phyloP scores from a whole-genome alignment of 306 rosid species.

The Lablab purpureus region DNA sequence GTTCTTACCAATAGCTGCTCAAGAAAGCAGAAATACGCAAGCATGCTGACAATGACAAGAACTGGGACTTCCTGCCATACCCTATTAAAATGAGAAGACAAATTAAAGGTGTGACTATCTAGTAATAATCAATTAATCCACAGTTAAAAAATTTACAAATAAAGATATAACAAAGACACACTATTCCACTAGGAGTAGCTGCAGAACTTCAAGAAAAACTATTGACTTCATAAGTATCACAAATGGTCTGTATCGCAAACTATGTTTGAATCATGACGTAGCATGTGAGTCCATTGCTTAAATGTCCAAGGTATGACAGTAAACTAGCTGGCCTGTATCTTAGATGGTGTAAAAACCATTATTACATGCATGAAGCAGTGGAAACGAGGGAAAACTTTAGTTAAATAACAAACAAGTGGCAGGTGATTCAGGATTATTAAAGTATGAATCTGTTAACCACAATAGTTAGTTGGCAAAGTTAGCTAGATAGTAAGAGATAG shows the following conservation, averaged over 20 bases:
- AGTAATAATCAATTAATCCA: conserved; percentile 3
- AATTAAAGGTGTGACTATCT: conserved; percentile 29
- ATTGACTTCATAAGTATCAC: neutral
- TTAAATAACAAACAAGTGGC: neutral
- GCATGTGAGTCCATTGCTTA: conserved; percentile 5
- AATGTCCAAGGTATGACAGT: conserved; percentile 22
- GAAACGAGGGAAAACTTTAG: conserved; percentile 1
- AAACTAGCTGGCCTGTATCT: neutral
- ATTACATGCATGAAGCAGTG: neutral
- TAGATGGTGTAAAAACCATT: neutral
- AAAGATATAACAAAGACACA: conserved; percentile 2
- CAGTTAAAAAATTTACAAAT: conserved; percentile 15
- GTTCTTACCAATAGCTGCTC: conserved; percentile 94
- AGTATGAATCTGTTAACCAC: conserved; percentile 2
- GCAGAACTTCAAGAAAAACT: conserved; percentile 17
- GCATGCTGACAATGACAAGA: conserved; percentile 95
- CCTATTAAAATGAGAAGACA: conserved; percentile 57
- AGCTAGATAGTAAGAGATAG: neutral
- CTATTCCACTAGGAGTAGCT: neutral
- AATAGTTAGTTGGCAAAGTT: neutral
- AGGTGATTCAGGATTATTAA: conserved; percentile 22
- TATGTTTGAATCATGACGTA: neutral
- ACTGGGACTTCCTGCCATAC: conserved; percentile 98
- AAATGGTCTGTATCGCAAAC: conserved; percentile 30
- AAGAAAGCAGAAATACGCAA: conserved; percentile 97